Base-by-base conservation (phyloP, 768 basidiomycete species). In the Russula compacta region DNA sequence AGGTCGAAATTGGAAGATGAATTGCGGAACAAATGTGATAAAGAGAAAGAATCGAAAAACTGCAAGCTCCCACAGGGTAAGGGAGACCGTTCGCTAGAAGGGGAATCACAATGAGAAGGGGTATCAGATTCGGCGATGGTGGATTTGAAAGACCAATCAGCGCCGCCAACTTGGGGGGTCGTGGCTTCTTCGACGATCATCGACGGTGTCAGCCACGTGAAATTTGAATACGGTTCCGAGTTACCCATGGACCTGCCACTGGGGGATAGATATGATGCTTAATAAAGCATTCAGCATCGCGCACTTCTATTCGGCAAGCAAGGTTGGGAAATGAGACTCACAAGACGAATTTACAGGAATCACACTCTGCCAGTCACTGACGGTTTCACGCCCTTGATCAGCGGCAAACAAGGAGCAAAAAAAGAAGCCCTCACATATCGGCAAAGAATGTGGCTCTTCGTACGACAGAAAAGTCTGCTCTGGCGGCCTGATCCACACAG, bases 371-470 rank as follows among this genome's bases (percentile, higher is more conserved):
- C 61, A 62, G 12, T 62, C 38, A 15, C 61, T 62, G 38, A 38
- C 6, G 0, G 11, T 40, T 46, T 15, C 9, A 15, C 4, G 1
- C 17, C 2, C 7, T 10, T 21, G 36, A 1, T 61, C 12, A 62
- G 46, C 39, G 40, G 24, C 4, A 7, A 0, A 10, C 12, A 33
- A 10, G 3, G 17, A 12, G 1, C 6, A 1, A 4, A 47, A 32
- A 10, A 14, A 21, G 6, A 17, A 8, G 9, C n/a, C 15, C 56
- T 53, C 56, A 62, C 61, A 58, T 36, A 8, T 62, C 51, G 21
- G 61, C 51, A 35, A 62, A 62, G 39, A 62, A 58, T 36, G 56
- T n/a, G 19, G 50, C 51, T 8, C 56, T 12, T 32, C 50, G 56
- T 15, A 62, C 33, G 44, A 42, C 14, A 17, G 56, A 58, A 33